Percentiles rank a stretch among this genome's conserved stretches.
These are phyloP conservation scores for Phialophora verrucosa DNA, from an alignment of 2,329 filamentous ascomycete species.

Conservation along the genomic window DNA sequence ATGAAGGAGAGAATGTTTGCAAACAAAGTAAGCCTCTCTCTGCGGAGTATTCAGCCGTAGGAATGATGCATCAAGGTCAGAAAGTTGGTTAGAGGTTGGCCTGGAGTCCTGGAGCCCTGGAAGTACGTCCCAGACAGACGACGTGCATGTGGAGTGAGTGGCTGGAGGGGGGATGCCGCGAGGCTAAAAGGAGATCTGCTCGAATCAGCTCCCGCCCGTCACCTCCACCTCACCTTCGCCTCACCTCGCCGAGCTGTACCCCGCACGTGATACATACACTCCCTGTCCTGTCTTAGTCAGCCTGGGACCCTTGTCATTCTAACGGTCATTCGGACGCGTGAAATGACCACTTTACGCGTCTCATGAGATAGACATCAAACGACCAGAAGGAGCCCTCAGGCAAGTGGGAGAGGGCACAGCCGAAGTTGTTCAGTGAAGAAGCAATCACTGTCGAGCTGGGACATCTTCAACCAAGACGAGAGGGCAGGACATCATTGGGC, in stretches of 20 bases:
- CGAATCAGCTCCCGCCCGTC: neutral
- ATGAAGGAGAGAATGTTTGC: neutral
- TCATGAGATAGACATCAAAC: neutral
- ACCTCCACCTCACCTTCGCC: neutral
- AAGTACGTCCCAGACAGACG: neutral
- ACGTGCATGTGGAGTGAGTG: slow-evolving; percentile 1
- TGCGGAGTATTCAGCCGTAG: neutral
- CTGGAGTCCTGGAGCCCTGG: neutral
- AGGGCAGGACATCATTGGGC: neutral
- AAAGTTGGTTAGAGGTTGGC: neutral
- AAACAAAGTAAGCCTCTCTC: neutral
- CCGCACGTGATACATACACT: neutral
- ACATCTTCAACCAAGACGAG: neutral
- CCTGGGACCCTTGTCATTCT: neutral
- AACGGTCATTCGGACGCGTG: slow-evolving; percentile 11
- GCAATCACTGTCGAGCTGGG: neutral
- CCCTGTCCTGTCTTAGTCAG: neutral
- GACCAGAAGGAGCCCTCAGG: neutral
- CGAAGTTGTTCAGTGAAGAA: too few species aligned
- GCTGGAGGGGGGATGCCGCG: neutral
- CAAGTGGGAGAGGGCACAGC: neutral
- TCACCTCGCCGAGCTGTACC: neutral
- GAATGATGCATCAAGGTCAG: neutral
- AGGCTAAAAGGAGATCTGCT: neutral
- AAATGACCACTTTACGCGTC: slow-evolving; percentile 37